A percentile compares a stretch with the other conserved stretches of the same genome.
These are phyloP conservation scores for Thraustochytrium sp. DNA, from an alignment of 352 stramenopile species.

Conservation along the genomic window DNA sequence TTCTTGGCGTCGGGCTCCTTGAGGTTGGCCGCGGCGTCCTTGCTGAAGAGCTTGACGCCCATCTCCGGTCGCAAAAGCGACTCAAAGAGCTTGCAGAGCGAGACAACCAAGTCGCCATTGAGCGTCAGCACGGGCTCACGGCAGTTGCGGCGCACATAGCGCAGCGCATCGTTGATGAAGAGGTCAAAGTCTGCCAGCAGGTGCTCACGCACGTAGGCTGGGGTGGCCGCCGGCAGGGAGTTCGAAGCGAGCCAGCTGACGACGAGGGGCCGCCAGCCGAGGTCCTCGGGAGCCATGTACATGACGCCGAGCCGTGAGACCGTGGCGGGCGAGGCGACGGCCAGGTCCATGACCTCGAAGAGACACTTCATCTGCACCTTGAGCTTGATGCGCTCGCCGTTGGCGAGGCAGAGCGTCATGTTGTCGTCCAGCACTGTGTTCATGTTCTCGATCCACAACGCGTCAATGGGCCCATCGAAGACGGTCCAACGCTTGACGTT, in stretches of 20 bases:
- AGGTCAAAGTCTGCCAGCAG: slow-evolving; percentile 74
- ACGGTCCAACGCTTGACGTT: slow-evolving; percentile 73
- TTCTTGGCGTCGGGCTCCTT: slow-evolving; percentile 66
- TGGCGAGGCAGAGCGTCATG: slow-evolving; percentile 86
- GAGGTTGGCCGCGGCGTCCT: slow-evolving; percentile 3
- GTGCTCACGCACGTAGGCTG: slow-evolving; percentile 50
- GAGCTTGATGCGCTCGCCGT: slow-evolving; percentile 80
- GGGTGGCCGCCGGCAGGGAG: neutral
- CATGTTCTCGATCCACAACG: slow-evolving; percentile 93
- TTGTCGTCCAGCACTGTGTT: slow-evolving; percentile 91
- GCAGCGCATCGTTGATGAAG: slow-evolving; percentile 67
- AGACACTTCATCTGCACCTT: slow-evolving; percentile 83
- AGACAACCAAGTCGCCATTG: slow-evolving; percentile 76
- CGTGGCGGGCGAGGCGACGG: slow-evolving; percentile 78
- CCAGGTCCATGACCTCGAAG: slow-evolving; percentile 86
- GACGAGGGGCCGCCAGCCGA: slow-evolving; percentile 67
- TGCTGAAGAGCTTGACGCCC: slow-evolving; percentile 29
- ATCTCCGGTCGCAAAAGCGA: slow-evolving; percentile 64
- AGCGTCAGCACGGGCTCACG: slow-evolving; percentile 82
- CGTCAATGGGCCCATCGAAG: slow-evolving; percentile 86
- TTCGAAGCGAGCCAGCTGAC: slow-evolving; percentile 6
- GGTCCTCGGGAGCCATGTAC: slow-evolving; percentile 74
- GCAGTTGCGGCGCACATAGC: slow-evolving; percentile 73
- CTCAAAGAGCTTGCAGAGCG: slow-evolving; percentile 79
- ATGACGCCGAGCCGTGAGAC: slow-evolving; percentile 84